Base-by-base conservation (phyloP, 139 green algal genomes). In the Volvox reticuliferus region DNA sequence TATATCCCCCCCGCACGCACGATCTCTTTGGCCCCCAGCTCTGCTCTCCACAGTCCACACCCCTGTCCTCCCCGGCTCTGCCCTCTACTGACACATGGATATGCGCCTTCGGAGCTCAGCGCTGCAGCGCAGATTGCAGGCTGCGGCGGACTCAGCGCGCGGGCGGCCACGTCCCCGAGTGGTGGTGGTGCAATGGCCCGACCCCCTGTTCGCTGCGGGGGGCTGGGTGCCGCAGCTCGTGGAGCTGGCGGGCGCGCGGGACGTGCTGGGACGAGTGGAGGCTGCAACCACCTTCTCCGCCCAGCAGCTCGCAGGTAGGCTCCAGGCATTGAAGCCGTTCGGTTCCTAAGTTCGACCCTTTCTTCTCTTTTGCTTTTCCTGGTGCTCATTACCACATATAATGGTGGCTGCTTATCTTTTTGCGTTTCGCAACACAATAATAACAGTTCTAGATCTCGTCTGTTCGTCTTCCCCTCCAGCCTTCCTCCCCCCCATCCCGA, bases 191-290 rank as follows among this genome's bases (percentile, higher is more conserved):
- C 95, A 97, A 84, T 97, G 95, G 95, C 76, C 91, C 21, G 88
- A 95, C 35, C 95, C 95, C 30, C 44, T 94, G 21, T 96, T 96
- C 84, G 88, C 94, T 3, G 91, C 91, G 9, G 94, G 95, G 1
- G 90, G 93, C 28, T 97, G 95, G 95, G 95, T 96, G 69, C 94
- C 95, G 12, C 75, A 97, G 37, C 68, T 97, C 69, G 91, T 97
- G 12, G 65, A 55, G 75, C 78, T 96, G 89, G 88, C 94, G 12
- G 95, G 95, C 22, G 95, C 81, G 26, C 12, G 83, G 16, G 93
- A 96, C 35, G 93, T 97, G 30, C 76, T 90, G 50, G 94, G 88
- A 3, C 33, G 30, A 1, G 81, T 86, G n/a, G 89, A 90, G 82
- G 82, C 84, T 50, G 83, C 87, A 30, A 61, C 71, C 19, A 30